These are phyloP conservation scores for Phialophora verrucosa DNA, from an alignment of 2,329 filamentous ascomycete genomes.

Conservation along the genomic window DNA sequence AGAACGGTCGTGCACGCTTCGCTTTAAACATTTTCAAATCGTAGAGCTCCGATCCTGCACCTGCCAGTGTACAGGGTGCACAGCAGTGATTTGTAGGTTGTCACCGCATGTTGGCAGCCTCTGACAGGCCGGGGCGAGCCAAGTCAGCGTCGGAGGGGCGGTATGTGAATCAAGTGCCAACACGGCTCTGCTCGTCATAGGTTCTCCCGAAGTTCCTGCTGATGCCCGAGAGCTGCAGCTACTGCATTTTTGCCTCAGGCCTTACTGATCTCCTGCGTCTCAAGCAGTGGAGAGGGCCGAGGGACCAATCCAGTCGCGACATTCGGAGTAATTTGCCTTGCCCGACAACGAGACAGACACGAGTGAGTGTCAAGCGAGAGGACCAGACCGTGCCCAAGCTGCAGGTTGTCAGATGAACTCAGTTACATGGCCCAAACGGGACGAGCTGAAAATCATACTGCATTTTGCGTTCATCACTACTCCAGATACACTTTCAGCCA, in stretches of 20 bases:
- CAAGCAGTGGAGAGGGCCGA: background rate
- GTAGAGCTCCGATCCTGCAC: background rate
- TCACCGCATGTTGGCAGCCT: constrained; percentile 34
- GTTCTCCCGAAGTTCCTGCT: constrained; percentile 18
- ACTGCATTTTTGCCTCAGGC: constrained; percentile 4
- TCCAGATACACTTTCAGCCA: background rate
- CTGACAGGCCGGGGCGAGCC: constrained; percentile 30
- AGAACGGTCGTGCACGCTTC: constrained; percentile 18
- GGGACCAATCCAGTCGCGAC: constrained; percentile 10
- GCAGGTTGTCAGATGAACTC: constrained; percentile 17
- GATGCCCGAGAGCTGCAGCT: constrained; percentile 17
- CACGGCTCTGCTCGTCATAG: constrained; percentile 7
- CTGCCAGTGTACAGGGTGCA: background rate
- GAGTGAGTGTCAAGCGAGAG: constrained; percentile 2
- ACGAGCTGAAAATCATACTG: constrained; percentile 15
- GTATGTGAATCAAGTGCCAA: constrained; percentile 26
- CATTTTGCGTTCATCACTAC: background rate
- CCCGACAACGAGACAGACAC: constrained; percentile 13
- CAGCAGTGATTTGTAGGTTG: constrained; percentile 19
- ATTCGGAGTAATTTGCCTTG: constrained; percentile 5
- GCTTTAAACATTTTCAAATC: constrained; percentile 3
- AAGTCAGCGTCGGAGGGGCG: constrained; percentile 27
- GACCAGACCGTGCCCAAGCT: background rate
- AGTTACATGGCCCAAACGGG: constrained; percentile 1
- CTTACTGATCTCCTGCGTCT: background rate